Base-by-base conservation (phyloP, 257 asterid species). In the Solanum etuberosum region DNA sequence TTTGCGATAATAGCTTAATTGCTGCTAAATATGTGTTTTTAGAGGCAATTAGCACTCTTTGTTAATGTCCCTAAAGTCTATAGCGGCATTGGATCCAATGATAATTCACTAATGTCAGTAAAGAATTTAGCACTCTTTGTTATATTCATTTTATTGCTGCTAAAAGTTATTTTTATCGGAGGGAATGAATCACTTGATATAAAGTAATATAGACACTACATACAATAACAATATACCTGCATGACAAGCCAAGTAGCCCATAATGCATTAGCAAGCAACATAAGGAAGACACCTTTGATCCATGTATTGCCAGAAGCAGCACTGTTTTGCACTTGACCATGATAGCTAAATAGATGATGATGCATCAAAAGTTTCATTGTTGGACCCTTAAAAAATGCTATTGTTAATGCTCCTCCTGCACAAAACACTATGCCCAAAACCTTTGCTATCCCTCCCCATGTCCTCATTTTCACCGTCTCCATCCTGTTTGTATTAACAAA, bases 201-300 rank as follows among this genome's bases (percentile, higher is more conserved):
- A 21, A 51, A 63, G 16, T 63, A 61, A 63, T 63, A 5, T 63
- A 63, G 8, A 63, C 16, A 63, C 12, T 14, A 63, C 20, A 59
- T 59, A 59, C 67, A 59, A 59, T 38, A 38, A 8, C 42, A 40
- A 40, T 40, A n/a, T 68, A 94, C 99, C 98, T 96, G 99, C 23
- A 92, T 87, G 14, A 95, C 92, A 23, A 95, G 96, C 98, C 98
- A 96, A 5, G 89, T 61, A 32, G 97, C 93, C 99, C 99, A 96
- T n/a, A 90, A 67, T 6, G 89, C 9, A 81, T 92, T 93, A 78
- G 97, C 71, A 11, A 95, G 93, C 13, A 96, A 92, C 93, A 93
- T 71, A 65, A 95, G 93, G 73, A 94, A 92, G 78, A 96, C 98
- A 68, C 98, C 98, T 85, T 92, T 92, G 48, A 90, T 89, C 99